Base-by-base conservation (phyloP, 192 early-diverging fungal species). In the Podila minutissima region DNA sequence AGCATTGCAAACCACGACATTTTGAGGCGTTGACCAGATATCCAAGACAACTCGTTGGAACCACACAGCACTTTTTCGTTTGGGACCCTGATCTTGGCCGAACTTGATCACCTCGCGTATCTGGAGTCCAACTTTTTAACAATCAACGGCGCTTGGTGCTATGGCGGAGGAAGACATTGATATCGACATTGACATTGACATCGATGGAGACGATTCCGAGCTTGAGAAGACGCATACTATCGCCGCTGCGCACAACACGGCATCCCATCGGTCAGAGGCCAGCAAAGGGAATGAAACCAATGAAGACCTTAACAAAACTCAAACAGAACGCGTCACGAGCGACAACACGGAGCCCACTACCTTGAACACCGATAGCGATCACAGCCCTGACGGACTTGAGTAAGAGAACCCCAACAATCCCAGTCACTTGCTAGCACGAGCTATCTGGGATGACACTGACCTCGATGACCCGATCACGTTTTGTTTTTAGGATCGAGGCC, bases 161-260 rank as follows among this genome's bases (percentile, higher is more conserved):
- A 78, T 78, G 75, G 75, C 69, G 13, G 75, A 78, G 19, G 75
- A 78, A 26, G 75, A 61, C 22, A 33, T 32, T 32, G 59, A 61
- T 31, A 61, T 61, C 31, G 59, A 61, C 17, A 33, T 61, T 61
- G 59, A 78, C 38, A 61, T 69, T 58, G 75, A 78, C 50, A 78
- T 78, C 53, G 75, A 78, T 67, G 75, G 75, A 7, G 69, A 78
- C 53, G 75, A 66, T 13, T 49, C 69, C 5, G 75, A 71, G 13
- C 59, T 19, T 32, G 59, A 76, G 9, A 38, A 37, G 5, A n/a
- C 19, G 15, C 41, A 17, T 3, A 17, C 41, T 46, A 46, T 46
- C 15, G 41, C 41, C 41, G 15, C 41, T 46, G 41, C 41, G 13
- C 41, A 46, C 41, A 15, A 46, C 15, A 15, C 41, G 41, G 15